A percentile compares a stretch with the other conserved stretches of the same genome.
Evolutionary conservation across 345 rosid species (phyloP).

Genomic region (Brassica rapa): DNA sequence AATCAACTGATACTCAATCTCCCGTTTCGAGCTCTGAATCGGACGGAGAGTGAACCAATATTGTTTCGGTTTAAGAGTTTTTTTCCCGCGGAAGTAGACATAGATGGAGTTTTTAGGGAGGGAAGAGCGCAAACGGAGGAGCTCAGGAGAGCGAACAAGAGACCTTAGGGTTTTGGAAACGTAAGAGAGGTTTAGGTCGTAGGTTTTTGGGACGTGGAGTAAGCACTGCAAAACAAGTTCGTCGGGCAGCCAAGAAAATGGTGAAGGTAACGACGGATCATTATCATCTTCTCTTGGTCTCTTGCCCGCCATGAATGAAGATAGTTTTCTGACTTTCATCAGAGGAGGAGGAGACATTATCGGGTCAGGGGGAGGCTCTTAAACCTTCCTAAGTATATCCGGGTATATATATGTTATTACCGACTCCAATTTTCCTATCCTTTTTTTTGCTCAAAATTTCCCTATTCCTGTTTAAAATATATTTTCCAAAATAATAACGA

Average conservation of each 20-base stretch:
- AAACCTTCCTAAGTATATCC: too few species aligned
- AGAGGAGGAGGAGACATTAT: not conserved
- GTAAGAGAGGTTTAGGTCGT: slow-evolving; percentile 23
- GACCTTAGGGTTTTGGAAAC: slow-evolving; percentile 62
- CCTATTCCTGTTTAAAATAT: too few species aligned
- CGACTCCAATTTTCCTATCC: too few species aligned
- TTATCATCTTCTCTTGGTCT: not conserved
- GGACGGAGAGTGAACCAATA: slow-evolving; percentile 25
- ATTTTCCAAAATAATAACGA: too few species aligned
- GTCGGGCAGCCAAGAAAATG: slow-evolving; percentile 43
- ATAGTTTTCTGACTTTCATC: not conserved
- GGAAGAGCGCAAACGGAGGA: slow-evolving; percentile 55
- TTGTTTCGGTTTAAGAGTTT: not conserved
- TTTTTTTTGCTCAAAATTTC: too few species aligned
- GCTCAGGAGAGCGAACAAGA: slow-evolving; percentile 52
- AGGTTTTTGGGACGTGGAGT: slow-evolving; percentile 49
- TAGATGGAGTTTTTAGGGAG: slow-evolving; percentile 52
- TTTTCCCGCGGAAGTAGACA: slow-evolving; percentile 7
- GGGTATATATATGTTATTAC: too few species aligned
- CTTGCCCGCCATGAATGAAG: not conserved
- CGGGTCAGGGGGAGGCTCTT: not conserved
- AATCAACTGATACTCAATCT: slow-evolving; percentile 36
- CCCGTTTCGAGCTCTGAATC: not conserved
- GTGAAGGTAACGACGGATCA: not conserved
- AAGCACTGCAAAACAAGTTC: slow-evolving; percentile 61